Evolutionary conservation across 768 basidiomycete species (phyloP), one percentile per base, ranked within the genome.

Genomic region (Boletellus ananas): DNA sequence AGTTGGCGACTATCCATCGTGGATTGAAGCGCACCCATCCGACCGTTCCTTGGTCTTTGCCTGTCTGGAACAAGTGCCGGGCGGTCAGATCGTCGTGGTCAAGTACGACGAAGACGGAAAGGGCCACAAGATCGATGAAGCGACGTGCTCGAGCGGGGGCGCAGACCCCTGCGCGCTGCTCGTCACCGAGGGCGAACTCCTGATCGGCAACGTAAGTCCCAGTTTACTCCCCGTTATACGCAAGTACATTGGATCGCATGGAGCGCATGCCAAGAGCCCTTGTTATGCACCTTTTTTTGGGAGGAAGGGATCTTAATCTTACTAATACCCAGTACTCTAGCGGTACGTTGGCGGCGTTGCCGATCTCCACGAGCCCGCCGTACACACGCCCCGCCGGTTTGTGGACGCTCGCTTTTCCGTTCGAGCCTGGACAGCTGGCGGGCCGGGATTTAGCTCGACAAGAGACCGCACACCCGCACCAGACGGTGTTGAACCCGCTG

Each of bases 381-480:
- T 78, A 78, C 58, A 62, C 84, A 14, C 62, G 64, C 9, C 57
- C 69, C 0, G 49, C 69, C 6, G 50, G 64, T 10, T 58, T 74
- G 6, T 66, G 64, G 34, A 70, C 63, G 7, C 58, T 80, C 25
- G 62, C 71, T 38, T 36, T 69, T 20, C 63, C 67, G 2, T 74
- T 90, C 40, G 63, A 63, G 23, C 29, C 21, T 14, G 57, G 60
- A 13, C 81, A 79, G 1, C 71, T 73, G 0, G 88, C 73, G 0
- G 88, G 90, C 1, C 87, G 87, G 1, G 75, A 88, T 61, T 59
- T 63, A 6, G 76, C 77, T 17, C 77, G 91, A 31, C 92, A 94
- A 62, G 78, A 82, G 48, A 66, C 71, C 6, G 76, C 89, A 4
- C 92, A 94, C 61, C 86, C 88, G 0, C 91, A 93, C 68, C 86